These are phyloP conservation scores for Crithidia mellificae DNA, from an alignment of 208 protist genomes.

Conservation along the genomic window DNA sequence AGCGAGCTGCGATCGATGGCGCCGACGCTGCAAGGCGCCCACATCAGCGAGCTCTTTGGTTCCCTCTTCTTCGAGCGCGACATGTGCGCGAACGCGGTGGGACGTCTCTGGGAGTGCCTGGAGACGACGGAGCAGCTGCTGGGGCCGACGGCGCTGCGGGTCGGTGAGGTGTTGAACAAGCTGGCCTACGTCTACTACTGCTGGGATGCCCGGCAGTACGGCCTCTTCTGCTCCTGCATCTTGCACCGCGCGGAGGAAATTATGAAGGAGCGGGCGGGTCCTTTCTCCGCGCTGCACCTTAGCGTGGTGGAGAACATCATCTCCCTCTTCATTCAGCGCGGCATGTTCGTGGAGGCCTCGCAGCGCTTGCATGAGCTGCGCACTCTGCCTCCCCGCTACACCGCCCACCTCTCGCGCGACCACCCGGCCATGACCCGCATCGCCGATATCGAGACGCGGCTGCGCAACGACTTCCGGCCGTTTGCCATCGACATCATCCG, in stretches of 20 bases:
- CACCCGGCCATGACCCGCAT: slow-evolving; percentile 49
- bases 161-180: slow-evolving; percentile 53
- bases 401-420: slow-evolving; percentile 42
- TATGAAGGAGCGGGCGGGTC: slow-evolving; percentile 36
- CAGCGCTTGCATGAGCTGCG: slow-evolving; percentile 34
- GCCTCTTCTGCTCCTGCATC: slow-evolving; percentile 53
- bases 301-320: slow-evolving; percentile 56
- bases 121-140: slow-evolving; percentile 43
- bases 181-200: slow-evolving; percentile 59
- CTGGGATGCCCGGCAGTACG: slow-evolving; percentile 50
- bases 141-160: slow-evolving; percentile 35
- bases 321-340: slow-evolving; percentile 47
- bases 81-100: slow-evolving; percentile 38
- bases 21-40: slow-evolving; percentile 33
- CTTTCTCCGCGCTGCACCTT: slow-evolving; percentile 50
- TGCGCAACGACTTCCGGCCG: slow-evolving; percentile 34
- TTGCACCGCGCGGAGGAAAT: slow-evolving; percentile 55
- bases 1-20: slow-evolving; percentile 27
- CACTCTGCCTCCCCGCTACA: slow-evolving; percentile 43
- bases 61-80: slow-evolving; percentile 44
- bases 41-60: slow-evolving; percentile 49
- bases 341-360: slow-evolving; percentile 51
- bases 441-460: slow-evolving; percentile 29
- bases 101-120: slow-evolving; percentile 49
- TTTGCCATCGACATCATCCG: slow-evolving; percentile 53